These are phyloP conservation scores for Triticum urartu DNA, from an alignment of 176 grass and related monocot species.

Conservation along the genomic window DNA sequence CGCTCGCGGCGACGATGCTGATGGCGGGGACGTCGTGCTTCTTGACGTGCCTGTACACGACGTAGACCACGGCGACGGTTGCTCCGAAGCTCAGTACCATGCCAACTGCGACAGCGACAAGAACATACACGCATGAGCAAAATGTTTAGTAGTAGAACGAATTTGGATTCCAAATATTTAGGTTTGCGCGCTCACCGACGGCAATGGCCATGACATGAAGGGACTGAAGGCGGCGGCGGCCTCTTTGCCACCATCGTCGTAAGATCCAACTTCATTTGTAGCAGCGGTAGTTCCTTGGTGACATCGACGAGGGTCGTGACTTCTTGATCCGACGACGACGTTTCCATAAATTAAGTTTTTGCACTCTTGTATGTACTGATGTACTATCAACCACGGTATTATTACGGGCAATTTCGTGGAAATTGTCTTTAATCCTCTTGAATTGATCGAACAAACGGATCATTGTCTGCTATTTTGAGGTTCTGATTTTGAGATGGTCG, in stretches of 20 bases:
- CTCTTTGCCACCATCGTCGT: background rate
- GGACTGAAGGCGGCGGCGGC: background rate
- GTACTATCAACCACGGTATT: background rate
- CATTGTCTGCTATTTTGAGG: too few species aligned
- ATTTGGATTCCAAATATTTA: background rate
- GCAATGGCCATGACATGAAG: background rate
- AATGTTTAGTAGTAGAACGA: background rate
- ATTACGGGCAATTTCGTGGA: background rate
- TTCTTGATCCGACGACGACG: background rate
- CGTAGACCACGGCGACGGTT: background rate
- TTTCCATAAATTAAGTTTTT: background rate
- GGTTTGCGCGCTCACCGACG: background rate
- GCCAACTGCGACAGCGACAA: background rate
- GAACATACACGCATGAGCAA: background rate
- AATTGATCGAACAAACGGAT: background rate
- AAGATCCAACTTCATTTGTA: background rate
- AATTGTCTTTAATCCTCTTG: background rate
- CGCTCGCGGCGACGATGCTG: background rate
- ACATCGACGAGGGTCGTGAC: background rate
- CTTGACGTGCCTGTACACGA: background rate
- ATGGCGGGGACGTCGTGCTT: slow-evolving; percentile 6
- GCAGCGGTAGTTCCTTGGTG: background rate
- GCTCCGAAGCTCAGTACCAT: background rate
- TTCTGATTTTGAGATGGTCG: too few species aligned
- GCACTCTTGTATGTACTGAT: too few species aligned